A percentile compares a stretch with the other conserved stretches of the same genome.
These are phyloP conservation scores for Candida succiphila DNA, from an alignment of 805 yeast species.

Conservation along the genomic window DNA sequence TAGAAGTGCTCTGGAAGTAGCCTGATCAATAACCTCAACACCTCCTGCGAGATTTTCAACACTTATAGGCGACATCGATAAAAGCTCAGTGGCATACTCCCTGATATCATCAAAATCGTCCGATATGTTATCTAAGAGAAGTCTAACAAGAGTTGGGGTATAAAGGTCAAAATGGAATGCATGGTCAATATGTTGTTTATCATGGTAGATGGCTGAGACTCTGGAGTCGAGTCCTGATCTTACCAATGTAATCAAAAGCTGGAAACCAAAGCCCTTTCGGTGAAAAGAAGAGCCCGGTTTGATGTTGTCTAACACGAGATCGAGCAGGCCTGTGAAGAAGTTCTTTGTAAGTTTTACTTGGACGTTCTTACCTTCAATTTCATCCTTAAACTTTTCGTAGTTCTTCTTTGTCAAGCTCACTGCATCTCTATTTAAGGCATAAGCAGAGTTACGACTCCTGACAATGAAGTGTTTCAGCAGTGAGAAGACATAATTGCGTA, in stretches of 20 bases:
- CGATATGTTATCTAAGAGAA: conserved; percentile 50
- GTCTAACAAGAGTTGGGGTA: conserved; percentile 26
- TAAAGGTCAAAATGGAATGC: conserved; percentile 39
- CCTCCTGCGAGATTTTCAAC: conserved; percentile 11
- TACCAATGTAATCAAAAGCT: conserved; percentile 34
- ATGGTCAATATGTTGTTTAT: conserved; percentile 31
- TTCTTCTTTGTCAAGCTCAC: conserved; percentile 27
- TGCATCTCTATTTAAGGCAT: conserved; percentile 43
- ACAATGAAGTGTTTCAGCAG: conserved; percentile 49
- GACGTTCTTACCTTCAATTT: conserved; percentile 22
- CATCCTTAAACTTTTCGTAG: conserved; percentile 24
- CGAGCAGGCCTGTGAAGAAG: conserved; percentile 29
- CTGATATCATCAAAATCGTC: conserved; percentile 78
- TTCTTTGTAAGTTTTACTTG: conserved; percentile 22
- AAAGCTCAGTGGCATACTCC: conserved; percentile 31
- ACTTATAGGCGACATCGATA: conserved; percentile 33
- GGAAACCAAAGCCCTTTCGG: conserved; percentile 36
- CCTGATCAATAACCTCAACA: conserved; percentile 9
- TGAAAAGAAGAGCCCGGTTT: conserved; percentile 52
- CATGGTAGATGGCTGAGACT: conserved; percentile 27
- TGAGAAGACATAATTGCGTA: conserved; percentile 57
- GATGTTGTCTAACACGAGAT: conserved; percentile 27
- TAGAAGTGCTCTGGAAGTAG: conserved; percentile 12
- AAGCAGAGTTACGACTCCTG: conserved; percentile 61
- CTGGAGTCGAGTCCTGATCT: conserved; percentile 47